Percentiles rank a stretch among this genome's conserved stretches.
These are phyloP conservation scores for Trichophyton rubrum DNA, from an alignment of 2,329 filamentous ascomycete species.

Conservation along the genomic window DNA sequence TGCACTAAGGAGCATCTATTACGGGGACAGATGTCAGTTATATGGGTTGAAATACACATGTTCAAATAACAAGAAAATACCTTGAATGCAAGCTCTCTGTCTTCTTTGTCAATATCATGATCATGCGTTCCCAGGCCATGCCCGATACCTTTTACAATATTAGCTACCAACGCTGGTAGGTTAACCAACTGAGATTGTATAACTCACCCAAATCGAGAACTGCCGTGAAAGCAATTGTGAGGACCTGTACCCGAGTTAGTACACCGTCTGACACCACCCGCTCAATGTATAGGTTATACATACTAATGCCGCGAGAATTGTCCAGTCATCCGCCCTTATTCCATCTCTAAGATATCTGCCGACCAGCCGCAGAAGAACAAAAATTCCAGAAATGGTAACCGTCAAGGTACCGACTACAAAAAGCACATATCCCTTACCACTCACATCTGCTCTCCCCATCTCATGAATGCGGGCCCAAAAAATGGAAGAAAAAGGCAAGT, in stretches of 20 bases:
- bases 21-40: neutral
- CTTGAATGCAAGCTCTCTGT: conserved; percentile 6
- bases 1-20: conserved; percentile 4
- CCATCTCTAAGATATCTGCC: conserved; percentile 8
- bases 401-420: conserved; percentile 3
- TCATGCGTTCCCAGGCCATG: conserved; percentile 9
- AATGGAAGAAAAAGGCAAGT: neutral
- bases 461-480: neutral
- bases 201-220: conserved; percentile 7
- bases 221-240: conserved; percentile 4
- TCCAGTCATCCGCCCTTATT: conserved; percentile 8
- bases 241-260: neutral
- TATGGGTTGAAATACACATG: neutral
- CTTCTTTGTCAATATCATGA: neutral
- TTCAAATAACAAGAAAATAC: neutral
- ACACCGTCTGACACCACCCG: neutral
- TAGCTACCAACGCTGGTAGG: neutral
- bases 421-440: neutral
- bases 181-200: neutral
- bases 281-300: neutral
- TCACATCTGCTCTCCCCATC: neutral
- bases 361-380: conserved; percentile 6
- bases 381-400: conserved; percentile 6
- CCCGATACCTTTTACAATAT: conserved; percentile 4
- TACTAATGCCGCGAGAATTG: conserved; percentile 8